Conservation (phyloP, 345 rosid genomes). For the Salix viminalis region DNA sequence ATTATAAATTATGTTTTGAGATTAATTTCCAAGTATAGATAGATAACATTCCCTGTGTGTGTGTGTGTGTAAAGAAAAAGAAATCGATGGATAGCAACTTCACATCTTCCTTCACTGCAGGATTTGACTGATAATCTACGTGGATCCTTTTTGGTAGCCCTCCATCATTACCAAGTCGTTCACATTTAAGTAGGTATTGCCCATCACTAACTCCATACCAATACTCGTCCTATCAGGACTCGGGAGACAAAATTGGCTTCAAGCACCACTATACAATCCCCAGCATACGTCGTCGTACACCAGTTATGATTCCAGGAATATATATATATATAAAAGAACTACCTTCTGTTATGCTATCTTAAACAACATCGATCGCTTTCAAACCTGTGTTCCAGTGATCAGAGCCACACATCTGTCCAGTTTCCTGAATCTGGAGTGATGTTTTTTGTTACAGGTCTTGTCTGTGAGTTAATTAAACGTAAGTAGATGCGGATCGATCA, state of each 20-base stretch:
- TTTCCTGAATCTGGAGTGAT: not conserved
- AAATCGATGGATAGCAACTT: no score
- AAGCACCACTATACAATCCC: not conserved
- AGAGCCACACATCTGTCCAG: not conserved
- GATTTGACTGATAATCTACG: not conserved
- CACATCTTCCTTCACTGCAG: not conserved
- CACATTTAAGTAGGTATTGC: constrained; percentile 3
- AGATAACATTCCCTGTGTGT: no score
- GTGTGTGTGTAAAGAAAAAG: no score
- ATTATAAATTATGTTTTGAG: no score
- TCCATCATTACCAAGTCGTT: not conserved
- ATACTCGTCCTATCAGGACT: not conserved
- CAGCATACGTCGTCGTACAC: not conserved
- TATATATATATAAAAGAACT: not conserved
- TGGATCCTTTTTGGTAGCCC: not conserved
- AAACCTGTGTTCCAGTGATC: not conserved
- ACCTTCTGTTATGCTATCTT: not conserved
- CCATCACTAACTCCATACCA: not conserved
- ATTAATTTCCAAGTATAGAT: no score
- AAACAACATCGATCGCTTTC: not conserved
- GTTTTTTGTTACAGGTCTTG: not conserved
- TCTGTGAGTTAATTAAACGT: not conserved
- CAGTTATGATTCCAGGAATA: not conserved
- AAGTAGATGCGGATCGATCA: not conserved
- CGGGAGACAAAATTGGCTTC: not conserved